These are phyloP conservation scores for Lactifluus subvellereus DNA, from an alignment of 768 basidiomycete genomes.

Conservation along the genomic window DNA sequence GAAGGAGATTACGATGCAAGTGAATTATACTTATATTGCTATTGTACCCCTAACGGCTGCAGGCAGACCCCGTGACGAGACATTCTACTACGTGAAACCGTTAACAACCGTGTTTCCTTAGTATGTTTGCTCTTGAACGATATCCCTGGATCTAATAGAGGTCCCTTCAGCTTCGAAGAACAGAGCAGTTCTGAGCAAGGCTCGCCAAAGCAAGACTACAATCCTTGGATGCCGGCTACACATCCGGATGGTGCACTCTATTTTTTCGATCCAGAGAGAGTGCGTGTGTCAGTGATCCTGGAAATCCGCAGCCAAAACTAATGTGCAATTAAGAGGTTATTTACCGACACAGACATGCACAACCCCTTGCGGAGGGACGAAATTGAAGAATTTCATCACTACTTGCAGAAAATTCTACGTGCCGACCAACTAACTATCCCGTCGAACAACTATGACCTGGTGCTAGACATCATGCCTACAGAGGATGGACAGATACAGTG, in stretches of 20 bases:
- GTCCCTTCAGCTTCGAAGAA: not conserved
- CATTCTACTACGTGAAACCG: not conserved
- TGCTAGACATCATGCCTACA: constrained; percentile 27
- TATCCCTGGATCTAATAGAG: not conserved
- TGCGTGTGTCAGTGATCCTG: constrained; percentile 25
- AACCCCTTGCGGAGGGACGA: constrained; percentile 32
- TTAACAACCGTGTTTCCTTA: not conserved
- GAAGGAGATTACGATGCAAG: not conserved
- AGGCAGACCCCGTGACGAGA: constrained; percentile 4
- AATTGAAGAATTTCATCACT: constrained; percentile 31
- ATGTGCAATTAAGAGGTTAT: constrained; percentile 36
- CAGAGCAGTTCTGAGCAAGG: not conserved
- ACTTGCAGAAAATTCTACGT: constrained; percentile 10
- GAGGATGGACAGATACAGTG: constrained; percentile 24
- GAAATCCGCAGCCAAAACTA: not conserved
- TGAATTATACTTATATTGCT: not conserved
- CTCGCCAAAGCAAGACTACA: not conserved
- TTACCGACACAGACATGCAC: constrained; percentile 50
- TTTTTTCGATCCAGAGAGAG: constrained; percentile 44
- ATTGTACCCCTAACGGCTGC: not conserved
- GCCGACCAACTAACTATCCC: constrained; percentile 4
- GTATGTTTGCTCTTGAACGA: not conserved
- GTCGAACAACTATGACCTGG: constrained; percentile 25
- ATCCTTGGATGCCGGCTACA: constrained; percentile 39
- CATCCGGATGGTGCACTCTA: constrained; percentile 64